phyloP scores from a whole-genome alignment of 805 yeast genomes.

The Deakozyma indianensis region DNA sequence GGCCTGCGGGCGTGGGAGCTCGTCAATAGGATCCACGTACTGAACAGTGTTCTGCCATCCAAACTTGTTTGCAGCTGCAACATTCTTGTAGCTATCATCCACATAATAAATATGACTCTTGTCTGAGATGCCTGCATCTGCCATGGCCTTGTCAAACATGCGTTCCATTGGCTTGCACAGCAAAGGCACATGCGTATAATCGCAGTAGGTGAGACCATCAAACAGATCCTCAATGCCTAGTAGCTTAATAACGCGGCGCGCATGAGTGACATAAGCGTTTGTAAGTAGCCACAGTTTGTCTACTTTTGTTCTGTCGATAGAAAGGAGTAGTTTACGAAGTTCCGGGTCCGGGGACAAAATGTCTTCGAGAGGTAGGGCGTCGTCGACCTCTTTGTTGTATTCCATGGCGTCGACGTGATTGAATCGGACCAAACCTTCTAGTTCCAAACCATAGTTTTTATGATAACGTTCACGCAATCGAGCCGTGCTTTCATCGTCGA shows the following conservation, averaged over 20 bases:
- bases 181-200: slow-evolving; percentile 49
- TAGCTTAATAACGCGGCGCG: slow-evolving; percentile 58
- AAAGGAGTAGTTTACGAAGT: slow-evolving; percentile 19
- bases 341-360: slow-evolving; percentile 45
- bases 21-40: slow-evolving; percentile 57
- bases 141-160: slow-evolving; percentile 44
- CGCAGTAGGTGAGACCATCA: slow-evolving; percentile 90
- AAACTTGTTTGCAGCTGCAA: slow-evolving; percentile 51
- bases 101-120: slow-evolving; percentile 40
- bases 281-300: slow-evolving; percentile 84
- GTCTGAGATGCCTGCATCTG: slow-evolving; percentile 42
- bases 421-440: slow-evolving; percentile 63
- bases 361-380: slow-evolving; percentile 71
- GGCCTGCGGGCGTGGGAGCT: slow-evolving; percentile 22
- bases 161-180: slow-evolving; percentile 79
- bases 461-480: slow-evolving; percentile 62
- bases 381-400: slow-evolving; percentile 82
- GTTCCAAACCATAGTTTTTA: slow-evolving; percentile 78
- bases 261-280: slow-evolving; percentile 89
- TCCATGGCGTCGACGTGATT: slow-evolving; percentile 74
- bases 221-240: slow-evolving; percentile 85
- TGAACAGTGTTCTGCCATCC: slow-evolving; percentile 67
- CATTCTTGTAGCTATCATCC: slow-evolving; percentile 77
- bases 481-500: slow-evolving; percentile 63
- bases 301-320: slow-evolving; percentile 33